Conservation (phyloP, 768 basidiomycete genomes). For the Suillus lakei region DNA sequence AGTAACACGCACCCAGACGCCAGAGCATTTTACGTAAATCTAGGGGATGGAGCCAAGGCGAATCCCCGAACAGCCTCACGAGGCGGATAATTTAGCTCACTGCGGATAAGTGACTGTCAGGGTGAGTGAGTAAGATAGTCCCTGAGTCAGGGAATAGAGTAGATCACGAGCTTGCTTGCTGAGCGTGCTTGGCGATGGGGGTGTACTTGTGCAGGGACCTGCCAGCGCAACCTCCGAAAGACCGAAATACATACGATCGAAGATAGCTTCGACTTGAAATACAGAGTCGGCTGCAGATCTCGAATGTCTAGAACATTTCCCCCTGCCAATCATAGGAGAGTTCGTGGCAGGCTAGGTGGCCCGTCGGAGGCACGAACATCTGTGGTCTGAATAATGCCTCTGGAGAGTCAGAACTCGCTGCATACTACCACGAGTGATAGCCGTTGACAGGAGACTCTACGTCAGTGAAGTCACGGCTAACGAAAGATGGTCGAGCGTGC, state of each 20-base stretch:
- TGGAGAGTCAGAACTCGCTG: background rate
- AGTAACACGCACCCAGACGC: background rate
- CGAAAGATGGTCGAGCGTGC: background rate
- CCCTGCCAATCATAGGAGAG: background rate
- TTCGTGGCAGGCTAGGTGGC: too few species aligned
- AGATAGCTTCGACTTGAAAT: background rate
- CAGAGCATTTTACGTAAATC: background rate
- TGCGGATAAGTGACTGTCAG: background rate
- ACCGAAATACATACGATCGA: background rate
- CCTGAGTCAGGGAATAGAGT: slow-evolving; percentile 1
- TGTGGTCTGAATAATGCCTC: background rate
- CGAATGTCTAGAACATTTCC: background rate
- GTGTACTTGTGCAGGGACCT: background rate
- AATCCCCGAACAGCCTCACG: background rate
- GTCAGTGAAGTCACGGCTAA: background rate
- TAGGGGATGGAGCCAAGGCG: background rate
- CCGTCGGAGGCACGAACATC: background rate
- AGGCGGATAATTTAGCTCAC: background rate
- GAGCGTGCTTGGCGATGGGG: background rate
- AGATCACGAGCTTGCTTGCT: background rate
- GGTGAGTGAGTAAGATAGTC: slow-evolving; percentile 4
- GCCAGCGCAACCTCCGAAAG: background rate
- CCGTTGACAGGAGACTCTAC: background rate
- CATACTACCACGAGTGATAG: background rate
- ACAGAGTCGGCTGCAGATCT: background rate